Evolutionary conservation across 306 rosid genomes (phyloP), one percentile per base, ranked within the genome.

Genomic region (Argentina anserina): DNA sequence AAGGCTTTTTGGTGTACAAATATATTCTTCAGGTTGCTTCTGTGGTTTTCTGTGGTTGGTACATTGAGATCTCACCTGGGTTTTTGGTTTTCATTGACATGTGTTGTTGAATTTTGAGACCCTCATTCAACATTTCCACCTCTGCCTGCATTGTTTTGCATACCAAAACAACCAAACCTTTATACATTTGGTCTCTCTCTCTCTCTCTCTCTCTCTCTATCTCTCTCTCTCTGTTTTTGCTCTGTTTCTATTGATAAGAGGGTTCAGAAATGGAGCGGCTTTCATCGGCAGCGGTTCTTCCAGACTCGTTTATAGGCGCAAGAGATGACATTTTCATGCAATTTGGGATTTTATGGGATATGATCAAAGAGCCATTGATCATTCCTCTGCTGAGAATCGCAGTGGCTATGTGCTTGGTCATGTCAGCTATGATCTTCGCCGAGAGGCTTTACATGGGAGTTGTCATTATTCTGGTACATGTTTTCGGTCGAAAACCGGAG

Each of bases 401-500:
- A 34, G 90, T 93, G 46, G 72, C 74, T 70, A 3, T 90, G 46
- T 93, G 97, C 64, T 58, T 90, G 65, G 39, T 29, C 67, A 88
- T 92, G 97, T 88, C 97, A 3, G 20, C 90, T 72, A 86, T 92
- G 91, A 80, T 87, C 65, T 82, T 92, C 65, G 5, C 84, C 0
- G 98, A 92, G 83, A 88, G 96, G 72, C 76, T 86, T 29, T 92
- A 90, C 69, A 90, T 92, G 97, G 87, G 85, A 17, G 3, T 90
- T 15, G 87, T 90, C 37, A 88, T 93, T 21, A 43, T 71, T 46
- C 73, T 87, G 14, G 73, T 93, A 18, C 87, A 88, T 73, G 50
- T 90, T 1, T 84, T 86, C 20, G 85, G 96, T 40, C 66, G 85
- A 29, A 92, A 85, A 53, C 93, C 97, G 26, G 89, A 90, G 47